Evolutionary conservation across 768 basidiomycete genomes (phyloP), one percentile per base, ranked within the genome.

Genomic region (Trametes coccinea): DNA sequence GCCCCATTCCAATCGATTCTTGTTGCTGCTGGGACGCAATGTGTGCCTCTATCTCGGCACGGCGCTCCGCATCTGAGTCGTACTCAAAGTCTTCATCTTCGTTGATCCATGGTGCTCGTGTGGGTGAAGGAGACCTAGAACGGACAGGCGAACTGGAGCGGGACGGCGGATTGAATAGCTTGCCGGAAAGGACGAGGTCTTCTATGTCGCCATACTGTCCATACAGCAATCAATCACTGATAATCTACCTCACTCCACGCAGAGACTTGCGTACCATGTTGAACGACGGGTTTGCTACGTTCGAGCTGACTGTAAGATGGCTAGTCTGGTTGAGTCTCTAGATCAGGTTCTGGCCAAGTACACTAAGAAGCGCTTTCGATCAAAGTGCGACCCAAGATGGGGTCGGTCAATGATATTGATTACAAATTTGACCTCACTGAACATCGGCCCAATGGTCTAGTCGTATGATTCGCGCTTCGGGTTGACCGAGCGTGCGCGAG

Each of bases 1-100:
- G 89, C 3, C 88, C 90, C 88, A 93, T 89, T 8, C 92, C 90
- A 52, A 93, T 91, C 11, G 87, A 86, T 56, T 88, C 84, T 50
- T 77, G 70, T 61, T 75, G 73, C 10, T 65, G 66, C 60, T 60
- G 57, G 22, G 62, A 56, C n/a, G 65, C 59, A 46, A 67, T 58
- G 43, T 61, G 68, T 51, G 66, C 61, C 40, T 68, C 66, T 43
- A 70, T 44, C 4, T 67, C 64, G 4, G 60, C 63, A 16, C 68
- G 73, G 60, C 67, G 76, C 72, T 55, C 79, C 67, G 76, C 59
- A 64, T 83, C 78, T 40, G 79, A 80, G 59, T 80, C 69, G 61
- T 81, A 76, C 16, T 78, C 79, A 48, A 76, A 77, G 63, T 77
- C 79, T 16, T 77, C 72, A 41, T 69, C 80, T 53, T 85, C 83